These are phyloP conservation scores for Geranomyces variabilis DNA, from an alignment of 192 early-diverging fungal genomes.

Conservation along the genomic window DNA sequence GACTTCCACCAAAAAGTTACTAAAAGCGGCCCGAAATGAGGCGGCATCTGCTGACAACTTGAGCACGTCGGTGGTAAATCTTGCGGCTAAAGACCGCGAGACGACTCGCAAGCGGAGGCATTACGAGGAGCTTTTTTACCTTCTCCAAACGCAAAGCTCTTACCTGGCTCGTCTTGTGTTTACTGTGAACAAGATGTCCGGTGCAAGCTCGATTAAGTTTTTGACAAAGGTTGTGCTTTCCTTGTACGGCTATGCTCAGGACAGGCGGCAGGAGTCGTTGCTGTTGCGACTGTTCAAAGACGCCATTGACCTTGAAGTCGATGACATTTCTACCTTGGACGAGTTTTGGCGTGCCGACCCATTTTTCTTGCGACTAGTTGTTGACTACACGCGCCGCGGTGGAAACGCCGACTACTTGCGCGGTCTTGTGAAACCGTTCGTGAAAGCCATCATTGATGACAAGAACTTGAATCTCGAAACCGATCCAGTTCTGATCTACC, in stretches of 20 bases:
- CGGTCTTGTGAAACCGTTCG: slow-evolving; percentile 79
- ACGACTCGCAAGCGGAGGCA: slow-evolving; percentile 72
- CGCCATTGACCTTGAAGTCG: slow-evolving; percentile 86
- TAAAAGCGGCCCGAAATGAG: slow-evolving; percentile 28
- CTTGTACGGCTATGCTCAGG: slow-evolving; percentile 96
- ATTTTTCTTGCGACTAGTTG: slow-evolving; percentile 94
- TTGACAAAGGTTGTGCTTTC: slow-evolving; percentile 90
- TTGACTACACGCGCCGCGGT: slow-evolving; percentile 93
- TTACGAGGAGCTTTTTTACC: slow-evolving; percentile 94
- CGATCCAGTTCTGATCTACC: slow-evolving; percentile 86
- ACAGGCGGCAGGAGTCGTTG: slow-evolving; percentile 93
- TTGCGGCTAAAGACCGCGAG: slow-evolving; percentile 85
- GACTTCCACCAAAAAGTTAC: slow-evolving; percentile 47
- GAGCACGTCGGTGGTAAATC: slow-evolving; percentile 57
- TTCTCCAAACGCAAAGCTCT: slow-evolving; percentile 93
- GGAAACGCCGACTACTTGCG: slow-evolving; percentile 92
- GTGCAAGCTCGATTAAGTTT: slow-evolving; percentile 74
- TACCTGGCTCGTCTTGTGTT: slow-evolving; percentile 91
- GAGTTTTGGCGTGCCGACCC: slow-evolving; percentile 96
- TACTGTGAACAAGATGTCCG: slow-evolving; percentile 76
- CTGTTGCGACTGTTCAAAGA: slow-evolving; percentile 89
- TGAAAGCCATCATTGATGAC: slow-evolving; percentile 79
- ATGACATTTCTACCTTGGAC: slow-evolving; percentile 75
- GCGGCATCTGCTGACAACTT: slow-evolving; percentile 32
- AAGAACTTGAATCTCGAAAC: slow-evolving; percentile 85